Evolutionary conservation across 768 basidiomycete genomes (phyloP).

Genomic region (Gyrodon lividus): DNA sequence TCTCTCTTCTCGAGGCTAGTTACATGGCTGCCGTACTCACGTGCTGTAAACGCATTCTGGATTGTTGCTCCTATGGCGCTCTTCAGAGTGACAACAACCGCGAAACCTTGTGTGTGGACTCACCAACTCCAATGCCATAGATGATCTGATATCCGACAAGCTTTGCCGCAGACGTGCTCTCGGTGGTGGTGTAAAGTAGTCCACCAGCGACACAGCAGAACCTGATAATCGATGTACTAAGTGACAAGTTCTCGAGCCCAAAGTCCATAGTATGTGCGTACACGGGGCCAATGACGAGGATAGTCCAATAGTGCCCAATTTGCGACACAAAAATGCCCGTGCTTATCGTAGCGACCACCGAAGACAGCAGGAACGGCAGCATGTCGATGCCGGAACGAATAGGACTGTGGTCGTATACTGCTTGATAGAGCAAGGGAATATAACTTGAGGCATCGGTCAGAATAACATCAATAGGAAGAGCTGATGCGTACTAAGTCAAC

Average conservation of each 20-base stretch:
- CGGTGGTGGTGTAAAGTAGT: conserved; percentile 9
- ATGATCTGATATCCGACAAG: conserved; percentile 13
- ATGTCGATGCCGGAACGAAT: conserved; percentile 22
- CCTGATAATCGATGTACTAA: background rate
- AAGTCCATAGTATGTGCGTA: background rate
- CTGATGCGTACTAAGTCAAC: conserved; percentile 5
- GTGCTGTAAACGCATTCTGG: conserved; percentile 13
- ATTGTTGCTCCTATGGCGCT: background rate
- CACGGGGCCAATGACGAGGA: conserved; percentile 13
- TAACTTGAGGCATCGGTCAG: conserved; percentile 8
- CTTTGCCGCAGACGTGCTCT: conserved; percentile 4
- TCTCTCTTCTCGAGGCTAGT: background rate
- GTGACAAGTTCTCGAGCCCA: background rate
- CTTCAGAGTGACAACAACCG: background rate
- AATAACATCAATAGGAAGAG: background rate
- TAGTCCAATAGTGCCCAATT: conserved; percentile 13
- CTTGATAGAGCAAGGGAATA: conserved; percentile 22
- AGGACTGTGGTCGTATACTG: conserved; percentile 15
- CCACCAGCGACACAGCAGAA: conserved; percentile 14
- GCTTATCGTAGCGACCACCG: conserved; percentile 7
- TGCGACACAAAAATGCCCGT: conserved; percentile 11
- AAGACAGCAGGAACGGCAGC: conserved; percentile 18
- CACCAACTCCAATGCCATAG: conserved; percentile 14
- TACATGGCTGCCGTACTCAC: background rate
- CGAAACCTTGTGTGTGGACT: background rate